A percentile compares a stretch with the other conserved stretches of the same genome.
Conservation (phyloP, 306 rosid species). For the Lagenaria siceraria region DNA sequence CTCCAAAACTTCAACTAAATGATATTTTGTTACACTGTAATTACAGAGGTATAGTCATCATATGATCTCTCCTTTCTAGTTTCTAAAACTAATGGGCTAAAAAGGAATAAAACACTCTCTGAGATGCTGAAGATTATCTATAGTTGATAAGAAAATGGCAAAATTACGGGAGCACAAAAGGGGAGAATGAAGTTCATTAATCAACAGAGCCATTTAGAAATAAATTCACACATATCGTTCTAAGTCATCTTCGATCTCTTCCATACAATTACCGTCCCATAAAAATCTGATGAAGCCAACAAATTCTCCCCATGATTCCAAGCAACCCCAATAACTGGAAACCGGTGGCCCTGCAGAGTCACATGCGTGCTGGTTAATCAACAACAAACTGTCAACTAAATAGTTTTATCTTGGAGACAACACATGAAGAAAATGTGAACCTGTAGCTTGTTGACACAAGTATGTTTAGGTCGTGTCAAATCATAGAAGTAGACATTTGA, state of each 20-base stretch:
- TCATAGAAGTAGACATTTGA: constrained; percentile 96
- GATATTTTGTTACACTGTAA: not conserved
- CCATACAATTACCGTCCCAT: constrained; percentile 89
- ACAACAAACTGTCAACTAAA: not conserved
- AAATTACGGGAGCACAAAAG: not conserved
- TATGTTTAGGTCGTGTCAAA: constrained; percentile 76
- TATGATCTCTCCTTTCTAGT: not conserved
- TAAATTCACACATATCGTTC: constrained; percentile 2
- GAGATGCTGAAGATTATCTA: not conserved
- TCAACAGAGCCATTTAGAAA: not conserved
- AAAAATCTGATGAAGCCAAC: constrained; percentile 87
- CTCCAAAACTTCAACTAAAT: not conserved
- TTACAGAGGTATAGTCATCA: not conserved
- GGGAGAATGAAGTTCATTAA: not conserved
- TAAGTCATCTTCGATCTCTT: constrained; percentile 71
- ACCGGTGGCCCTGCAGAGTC: constrained; percentile 77
- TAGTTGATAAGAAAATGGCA: constrained; percentile 3
- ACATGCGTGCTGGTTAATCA: constrained; percentile 14
- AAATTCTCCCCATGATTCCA: constrained; percentile 95
- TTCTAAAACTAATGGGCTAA: not conserved
- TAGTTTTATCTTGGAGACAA: not conserved
- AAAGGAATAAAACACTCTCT: not conserved
- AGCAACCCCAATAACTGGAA: constrained; percentile 77
- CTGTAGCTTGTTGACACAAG: constrained; percentile 98
- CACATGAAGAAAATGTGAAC: constrained; percentile 20